phyloP scores from a whole-genome alignment of 306 rosid genomes.

The Fagus crenata region DNA sequence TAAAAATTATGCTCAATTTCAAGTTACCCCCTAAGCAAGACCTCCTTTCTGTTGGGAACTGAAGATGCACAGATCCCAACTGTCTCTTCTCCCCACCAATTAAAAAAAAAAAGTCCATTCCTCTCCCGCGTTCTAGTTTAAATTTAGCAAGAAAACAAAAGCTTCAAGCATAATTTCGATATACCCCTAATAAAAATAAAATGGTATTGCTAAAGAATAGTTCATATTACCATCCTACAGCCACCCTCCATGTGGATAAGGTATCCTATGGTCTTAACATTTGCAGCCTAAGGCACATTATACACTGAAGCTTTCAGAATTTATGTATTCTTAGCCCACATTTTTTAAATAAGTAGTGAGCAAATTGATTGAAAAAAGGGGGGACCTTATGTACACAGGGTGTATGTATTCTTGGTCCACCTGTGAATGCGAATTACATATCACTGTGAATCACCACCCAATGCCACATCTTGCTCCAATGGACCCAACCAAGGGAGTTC shows the following conservation, averaged over 20 bases:
- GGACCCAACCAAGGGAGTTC: conserved; percentile 1
- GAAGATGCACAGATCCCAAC: not conserved
- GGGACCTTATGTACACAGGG: not conserved
- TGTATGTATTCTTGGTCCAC: not conserved
- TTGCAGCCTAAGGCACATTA: not conserved
- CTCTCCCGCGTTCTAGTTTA: no score
- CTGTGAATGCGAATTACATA: not conserved
- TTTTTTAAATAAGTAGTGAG: no score
- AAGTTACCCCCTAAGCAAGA: not conserved
- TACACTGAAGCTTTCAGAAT: not conserved
- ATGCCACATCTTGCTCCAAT: not conserved
- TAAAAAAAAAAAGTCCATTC: no score
- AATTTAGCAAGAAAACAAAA: no score
- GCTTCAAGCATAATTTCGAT: no score
- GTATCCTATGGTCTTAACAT: not conserved
- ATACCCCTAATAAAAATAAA: not conserved
- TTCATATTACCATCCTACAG: not conserved
- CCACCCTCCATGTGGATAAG: no score
- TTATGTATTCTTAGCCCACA: not conserved
- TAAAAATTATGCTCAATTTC: not conserved
- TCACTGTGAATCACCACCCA: not conserved
- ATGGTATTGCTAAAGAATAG: not conserved
- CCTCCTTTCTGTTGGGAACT: not conserved
- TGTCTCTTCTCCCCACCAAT: not conserved
- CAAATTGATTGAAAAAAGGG: no score